Evolutionary conservation across 2,329 filamentous ascomycete species (phyloP).

Genomic region (Talaromyces amestolkiae): DNA sequence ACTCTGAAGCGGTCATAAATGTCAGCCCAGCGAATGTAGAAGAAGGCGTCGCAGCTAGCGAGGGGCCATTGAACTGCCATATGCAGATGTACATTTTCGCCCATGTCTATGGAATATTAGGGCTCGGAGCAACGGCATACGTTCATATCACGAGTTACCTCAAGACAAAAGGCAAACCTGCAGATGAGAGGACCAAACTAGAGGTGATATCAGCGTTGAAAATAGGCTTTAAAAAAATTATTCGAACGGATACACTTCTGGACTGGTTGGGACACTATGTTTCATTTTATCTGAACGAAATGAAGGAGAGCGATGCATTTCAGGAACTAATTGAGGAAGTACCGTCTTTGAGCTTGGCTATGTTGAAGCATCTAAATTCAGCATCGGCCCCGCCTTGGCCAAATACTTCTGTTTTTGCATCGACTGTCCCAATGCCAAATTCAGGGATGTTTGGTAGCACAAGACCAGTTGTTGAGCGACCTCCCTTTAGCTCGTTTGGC

Average conservation of each 20-base stretch:
- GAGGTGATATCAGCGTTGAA: not conserved
- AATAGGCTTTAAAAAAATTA: not conserved
- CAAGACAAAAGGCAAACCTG: too few species aligned
- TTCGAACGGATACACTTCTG: not conserved
- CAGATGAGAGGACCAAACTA: not conserved
- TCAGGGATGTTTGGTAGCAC: too few species aligned
- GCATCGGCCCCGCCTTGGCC: not conserved
- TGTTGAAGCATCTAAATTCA: not conserved
- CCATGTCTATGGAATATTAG: not conserved
- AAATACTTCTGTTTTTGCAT: too few species aligned
- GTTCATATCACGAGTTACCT: not conserved
- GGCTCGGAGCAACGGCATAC: not conserved
- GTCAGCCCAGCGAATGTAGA: too few species aligned
- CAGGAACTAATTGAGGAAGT: not conserved
- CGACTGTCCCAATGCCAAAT: too few species aligned
- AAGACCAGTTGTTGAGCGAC: too few species aligned
- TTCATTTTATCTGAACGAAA: not conserved
- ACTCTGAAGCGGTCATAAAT: not conserved
- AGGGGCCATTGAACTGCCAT: not conserved
- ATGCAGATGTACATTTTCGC: not conserved
- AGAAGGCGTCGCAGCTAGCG: not conserved
- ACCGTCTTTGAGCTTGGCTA: not conserved
- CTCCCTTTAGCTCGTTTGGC: too few species aligned
- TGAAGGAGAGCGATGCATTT: not conserved
- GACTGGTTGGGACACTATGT: not conserved